A percentile compares a stretch with the other conserved stretches of the same genome.
These are phyloP conservation scores for Termitomyces sp. DNA, from an alignment of 1,284 basidiomycete species.

Conservation along the genomic window DNA sequence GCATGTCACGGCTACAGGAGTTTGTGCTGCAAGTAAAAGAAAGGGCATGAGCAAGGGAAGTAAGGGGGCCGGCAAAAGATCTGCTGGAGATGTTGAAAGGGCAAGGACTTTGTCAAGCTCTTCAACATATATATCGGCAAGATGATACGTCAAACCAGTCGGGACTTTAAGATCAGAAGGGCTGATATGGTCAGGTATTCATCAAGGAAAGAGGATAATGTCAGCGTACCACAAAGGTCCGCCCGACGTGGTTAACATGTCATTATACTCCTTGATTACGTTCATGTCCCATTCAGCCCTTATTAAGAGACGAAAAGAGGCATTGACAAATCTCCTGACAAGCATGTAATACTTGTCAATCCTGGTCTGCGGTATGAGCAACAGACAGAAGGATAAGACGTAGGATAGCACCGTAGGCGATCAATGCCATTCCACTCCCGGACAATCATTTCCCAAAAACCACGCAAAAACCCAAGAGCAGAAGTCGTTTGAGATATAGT, in stretches of 20 bases:
- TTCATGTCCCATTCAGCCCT: constrained; percentile 63
- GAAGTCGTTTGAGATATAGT: constrained; percentile 56
- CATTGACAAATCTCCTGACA: constrained; percentile 83
- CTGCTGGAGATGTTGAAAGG: constrained; percentile 18
- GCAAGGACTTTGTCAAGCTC: constrained; percentile 78
- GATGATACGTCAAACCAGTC: constrained; percentile 76
- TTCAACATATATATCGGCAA: constrained; percentile 87
- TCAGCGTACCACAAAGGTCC: constrained; percentile 75
- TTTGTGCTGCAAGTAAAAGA: constrained; percentile 62
- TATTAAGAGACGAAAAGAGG: constrained; percentile 77
- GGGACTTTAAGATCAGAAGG: constrained; percentile 73
- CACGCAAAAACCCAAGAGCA: constrained; percentile 74
- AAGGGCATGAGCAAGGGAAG: constrained; percentile 61
- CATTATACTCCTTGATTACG: constrained; percentile 57
- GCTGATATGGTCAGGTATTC: constrained; percentile 34
- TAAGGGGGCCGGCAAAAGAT: constrained; percentile 49
- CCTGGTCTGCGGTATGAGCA: constrained; percentile 37
- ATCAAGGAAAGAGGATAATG: not conserved
- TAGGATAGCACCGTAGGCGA: constrained; percentile 64
- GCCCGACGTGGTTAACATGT: constrained; percentile 55
- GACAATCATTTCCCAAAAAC: constrained; percentile 88
- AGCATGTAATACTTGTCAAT: constrained; percentile 98
- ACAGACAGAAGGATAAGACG: not conserved
- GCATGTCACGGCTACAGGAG: constrained; percentile 57
- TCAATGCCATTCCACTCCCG: constrained; percentile 94